Base-by-base conservation (phyloP, 495 filamentous ascomycete genomes). In the Hypomontagnella monticulosa region DNA sequence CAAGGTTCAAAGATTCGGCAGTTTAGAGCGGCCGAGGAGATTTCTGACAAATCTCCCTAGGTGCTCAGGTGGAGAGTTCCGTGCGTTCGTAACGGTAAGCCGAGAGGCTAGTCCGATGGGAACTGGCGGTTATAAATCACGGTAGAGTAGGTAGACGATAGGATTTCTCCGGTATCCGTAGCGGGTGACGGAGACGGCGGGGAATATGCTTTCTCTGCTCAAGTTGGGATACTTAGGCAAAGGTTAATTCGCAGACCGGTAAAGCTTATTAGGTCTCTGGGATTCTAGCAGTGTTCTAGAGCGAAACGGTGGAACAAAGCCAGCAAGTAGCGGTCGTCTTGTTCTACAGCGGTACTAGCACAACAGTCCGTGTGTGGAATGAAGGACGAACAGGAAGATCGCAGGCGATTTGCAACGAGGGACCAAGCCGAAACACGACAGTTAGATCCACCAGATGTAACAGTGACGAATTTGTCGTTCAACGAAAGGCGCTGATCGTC, bases 241-340 rank as follows among this genome's bases (percentile, higher is more conserved):
- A 56, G 38, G 46, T 44, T 46, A 32, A 52, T 55, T 34, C 16
- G 57, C 48, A 56, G 52, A 18, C 19, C 53, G 38, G 19, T 30
- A 32, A 40, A 33, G 20, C 20, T 43, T 36, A 32, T 20, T 49
- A 46, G 34, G 16, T 43, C 34, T 10, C 38, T 15, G 38, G 46
- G 37, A 44, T 69, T 69, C 60, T 69, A 69, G 60, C 42, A 41
- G 14, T 55, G 8, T 63, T 68, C 65, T 68, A 63, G 58, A 56
- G 59, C 54, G 32, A 40, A 52, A 57, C 42, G 50, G 66, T 64
- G 56, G 55, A 51, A 69, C 66, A 37, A 43, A 44, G 27, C 66
- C 56, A 52, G 64, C 50, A 61, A 41, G 66, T 49, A 57, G 53
- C 32, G 34, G 60, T 50, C 36, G 49, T 50, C 20, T 52, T 37